Base-by-base conservation (phyloP, 345 rosid genomes). In the Sisymbrium irio region DNA sequence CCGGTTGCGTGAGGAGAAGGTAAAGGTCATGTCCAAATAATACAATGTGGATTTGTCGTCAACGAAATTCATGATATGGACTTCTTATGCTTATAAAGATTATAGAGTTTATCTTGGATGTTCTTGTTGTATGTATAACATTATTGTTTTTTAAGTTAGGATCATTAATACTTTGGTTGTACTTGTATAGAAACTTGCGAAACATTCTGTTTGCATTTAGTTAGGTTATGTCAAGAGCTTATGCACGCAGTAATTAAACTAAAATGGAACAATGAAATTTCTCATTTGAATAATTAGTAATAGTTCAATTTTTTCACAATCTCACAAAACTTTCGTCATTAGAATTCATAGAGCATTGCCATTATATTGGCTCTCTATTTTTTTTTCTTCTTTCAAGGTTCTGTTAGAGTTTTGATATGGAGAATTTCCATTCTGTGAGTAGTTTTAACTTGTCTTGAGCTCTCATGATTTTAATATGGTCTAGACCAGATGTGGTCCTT, bases 1-100 rank as follows among this genome's bases (percentile, higher is more conserved):
- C 66, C 67, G 37, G 78, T 74, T 66, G 67, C 78, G 73, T 74
- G 72, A 30, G 78, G 78, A 66, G 60, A 74, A 74, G 78, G 78
- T 58, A 35, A 74, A 66, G 18, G 65, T 73, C 45, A 20, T 64
- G 71, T 64, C 71, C 37, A 73, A 32, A 59, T 61, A 61, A 61
- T 61, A 61, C 49, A 57, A 35, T 40, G 46, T 39, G 47, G 33
- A 7, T 60, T 61, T 61, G 66, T 61, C 66, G 66, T 61, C 66
- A 61, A 61, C 36, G 66, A 61, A 61, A 61, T 27, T 62, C 50
- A 61, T 40, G 57, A 51, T 51, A 22, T 61, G n/a, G 63, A 35
- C 44, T 58, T 58, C 15, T 19, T 59, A n/a, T 59, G 19, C 62
- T 59, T 36, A 18, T 33, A 9, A 17, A 33, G 62, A 17, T 4